Evolutionary conservation across 768 basidiomycete genomes (phyloP).

Genomic region (Auricularia auricula-judae): DNA sequence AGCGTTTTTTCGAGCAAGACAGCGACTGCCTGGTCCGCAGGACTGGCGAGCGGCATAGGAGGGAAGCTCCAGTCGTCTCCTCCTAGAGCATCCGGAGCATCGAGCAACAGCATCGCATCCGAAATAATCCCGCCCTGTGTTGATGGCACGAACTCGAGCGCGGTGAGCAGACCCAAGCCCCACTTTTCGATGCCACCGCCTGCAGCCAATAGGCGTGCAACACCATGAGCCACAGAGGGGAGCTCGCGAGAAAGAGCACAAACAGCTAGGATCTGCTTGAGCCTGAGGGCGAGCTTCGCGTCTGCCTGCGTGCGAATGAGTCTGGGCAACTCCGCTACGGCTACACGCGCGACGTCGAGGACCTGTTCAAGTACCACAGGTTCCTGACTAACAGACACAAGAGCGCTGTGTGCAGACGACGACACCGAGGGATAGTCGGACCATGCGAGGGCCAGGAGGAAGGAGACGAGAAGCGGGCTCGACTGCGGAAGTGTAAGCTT

Average conservation of each 20-base stretch:
- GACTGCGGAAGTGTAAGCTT: slow-evolving; percentile 54
- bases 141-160: slow-evolving; percentile 64
- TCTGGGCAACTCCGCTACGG: slow-evolving; percentile 60
- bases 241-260: slow-evolving; percentile 38
- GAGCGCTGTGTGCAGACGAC: slow-evolving; percentile 37
- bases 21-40: not conserved
- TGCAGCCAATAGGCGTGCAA: slow-evolving; percentile 65
- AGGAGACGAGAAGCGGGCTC: slow-evolving; percentile 56
- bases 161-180: slow-evolving; percentile 78
- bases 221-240: slow-evolving; percentile 35
- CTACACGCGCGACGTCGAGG: slow-evolving; percentile 50
- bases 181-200: slow-evolving; percentile 81
- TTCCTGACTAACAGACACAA: slow-evolving; percentile 28
- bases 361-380: slow-evolving; percentile 42
- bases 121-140: slow-evolving; percentile 11
- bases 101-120: not conserved
- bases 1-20: slow-evolving; percentile 56
- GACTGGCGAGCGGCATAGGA: not conserved
- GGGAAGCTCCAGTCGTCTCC: not conserved
- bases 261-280: slow-evolving; percentile 58
- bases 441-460: slow-evolving; percentile 61
- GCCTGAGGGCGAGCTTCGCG: slow-evolving; percentile 56
- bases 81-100: not conserved
- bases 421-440: slow-evolving; percentile 47
- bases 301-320: slow-evolving; percentile 63